A percentile compares a stretch with the other conserved stretches of the same genome.
These are phyloP conservation scores for Discostella pseudostelligera DNA, from an alignment of 108 stramenopile species.

Conservation along the genomic window DNA sequence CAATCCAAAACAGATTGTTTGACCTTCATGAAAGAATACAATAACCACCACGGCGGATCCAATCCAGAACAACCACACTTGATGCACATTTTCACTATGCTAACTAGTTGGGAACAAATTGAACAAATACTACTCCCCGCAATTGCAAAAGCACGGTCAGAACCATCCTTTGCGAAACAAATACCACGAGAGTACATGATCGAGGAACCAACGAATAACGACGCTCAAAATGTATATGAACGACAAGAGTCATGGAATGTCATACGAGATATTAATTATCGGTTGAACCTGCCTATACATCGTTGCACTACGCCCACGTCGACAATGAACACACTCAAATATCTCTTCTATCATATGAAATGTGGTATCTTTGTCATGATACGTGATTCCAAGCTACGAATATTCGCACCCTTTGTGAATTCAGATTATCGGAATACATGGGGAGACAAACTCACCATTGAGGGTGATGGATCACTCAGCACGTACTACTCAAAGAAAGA, in stretches of 20 bases:
- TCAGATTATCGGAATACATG: constrained; percentile 89
- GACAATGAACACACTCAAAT: constrained; percentile 87
- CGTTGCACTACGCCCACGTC: constrained; percentile 71
- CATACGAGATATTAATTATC: constrained; percentile 66
- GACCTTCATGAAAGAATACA: constrained; percentile 76
- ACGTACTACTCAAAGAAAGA: constrained; percentile 86
- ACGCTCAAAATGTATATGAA: constrained; percentile 69
- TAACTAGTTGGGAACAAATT: constrained; percentile 85
- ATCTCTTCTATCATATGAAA: constrained; percentile 98
- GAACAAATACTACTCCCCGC: constrained; percentile 69
- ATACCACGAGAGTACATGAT: constrained; percentile 60
- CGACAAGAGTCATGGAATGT: constrained; percentile 51
- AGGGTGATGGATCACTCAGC: constrained; percentile 81
- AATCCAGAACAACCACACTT: constrained; percentile 83
- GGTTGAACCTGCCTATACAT: constrained; percentile 84
- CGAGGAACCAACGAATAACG: constrained; percentile 32
- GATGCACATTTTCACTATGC: constrained; percentile 86
- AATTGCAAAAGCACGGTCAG: constrained; percentile 77
- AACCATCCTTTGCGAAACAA: constrained; percentile 52
- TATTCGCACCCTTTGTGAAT: constrained; percentile 96
- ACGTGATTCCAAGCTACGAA: constrained; percentile 79
- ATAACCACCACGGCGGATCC: constrained; percentile 68
- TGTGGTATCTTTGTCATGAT: constrained; percentile 98
- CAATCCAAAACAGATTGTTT: constrained; percentile 63
- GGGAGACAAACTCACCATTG: constrained; percentile 71